A percentile compares a stretch with the other conserved stretches of the same genome.
Evolutionary conservation across 2,329 filamentous ascomycete species (phyloP).

Genomic region (Botrytis paeoniae): DNA sequence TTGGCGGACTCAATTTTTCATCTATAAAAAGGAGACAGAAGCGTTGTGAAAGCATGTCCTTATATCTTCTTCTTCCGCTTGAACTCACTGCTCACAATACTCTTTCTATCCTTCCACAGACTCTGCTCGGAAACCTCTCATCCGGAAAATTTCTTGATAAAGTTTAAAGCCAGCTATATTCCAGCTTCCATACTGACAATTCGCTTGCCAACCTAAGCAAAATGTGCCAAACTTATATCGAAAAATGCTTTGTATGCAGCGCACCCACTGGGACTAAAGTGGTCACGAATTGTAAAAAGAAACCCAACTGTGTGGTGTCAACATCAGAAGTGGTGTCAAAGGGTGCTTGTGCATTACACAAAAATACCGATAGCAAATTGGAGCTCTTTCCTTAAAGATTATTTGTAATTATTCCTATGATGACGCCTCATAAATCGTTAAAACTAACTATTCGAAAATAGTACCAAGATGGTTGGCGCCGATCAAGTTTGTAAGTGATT

Average conservation of each 20-base stretch:
- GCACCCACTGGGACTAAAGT: too few relatives aligned
- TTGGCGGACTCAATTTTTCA: background rate
- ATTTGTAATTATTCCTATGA: background rate
- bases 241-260: background rate
- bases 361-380: background rate
- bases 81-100: too few relatives aligned
- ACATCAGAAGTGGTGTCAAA: background rate
- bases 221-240: background rate
- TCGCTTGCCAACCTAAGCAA: too few relatives aligned
- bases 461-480: background rate
- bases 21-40: background rate
- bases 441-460: background rate
- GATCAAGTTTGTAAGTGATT: background rate
- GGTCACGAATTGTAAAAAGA: background rate
- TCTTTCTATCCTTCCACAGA: background rate
- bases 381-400: background rate
- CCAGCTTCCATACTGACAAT: background rate
- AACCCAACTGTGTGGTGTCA: background rate
- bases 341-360: background rate
- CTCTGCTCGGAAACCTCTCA: background rate
- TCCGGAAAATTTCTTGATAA: background rate
- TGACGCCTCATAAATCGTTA: background rate
- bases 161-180: background rate
- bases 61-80: background rate
- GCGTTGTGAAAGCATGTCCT: background rate